Evolutionary conservation across 495 filamentous ascomycete genomes (phyloP).

Genomic region (Hypoxylon rickii): DNA sequence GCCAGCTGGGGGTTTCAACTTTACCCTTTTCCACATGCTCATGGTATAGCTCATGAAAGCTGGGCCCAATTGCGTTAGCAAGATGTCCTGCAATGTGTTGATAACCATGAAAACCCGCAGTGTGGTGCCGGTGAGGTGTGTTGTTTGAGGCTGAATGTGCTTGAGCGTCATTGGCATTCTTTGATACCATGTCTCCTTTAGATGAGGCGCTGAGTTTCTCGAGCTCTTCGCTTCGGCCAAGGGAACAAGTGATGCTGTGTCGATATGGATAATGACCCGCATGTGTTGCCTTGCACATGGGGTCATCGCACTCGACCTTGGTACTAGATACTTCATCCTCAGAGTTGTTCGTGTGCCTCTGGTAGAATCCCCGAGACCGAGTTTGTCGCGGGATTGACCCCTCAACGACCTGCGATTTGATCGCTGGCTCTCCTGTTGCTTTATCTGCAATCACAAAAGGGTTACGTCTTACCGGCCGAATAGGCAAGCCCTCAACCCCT

Average conservation of each 20-base stretch:
- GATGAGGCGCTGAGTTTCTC: constrained; percentile 19
- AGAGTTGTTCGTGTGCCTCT: neutral
- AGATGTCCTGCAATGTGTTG: constrained; percentile 14
- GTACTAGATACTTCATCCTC: constrained; percentile 2
- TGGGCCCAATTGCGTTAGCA: neutral
- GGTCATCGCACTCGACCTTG: constrained; percentile 34
- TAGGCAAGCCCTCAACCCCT: neutral
- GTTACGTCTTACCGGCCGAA: constrained; percentile 7
- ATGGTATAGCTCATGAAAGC: neutral
- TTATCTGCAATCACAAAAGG: constrained; percentile 14
- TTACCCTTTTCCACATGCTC: neutral
- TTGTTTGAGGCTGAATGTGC: neutral
- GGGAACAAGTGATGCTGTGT: constrained; percentile 34
- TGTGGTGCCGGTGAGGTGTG: constrained; percentile 1
- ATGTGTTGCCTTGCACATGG: constrained; percentile 40
- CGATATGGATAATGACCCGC: constrained; percentile 40
- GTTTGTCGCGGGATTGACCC: constrained; percentile 1
- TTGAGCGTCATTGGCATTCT: neutral
- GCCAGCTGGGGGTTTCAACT: neutral
- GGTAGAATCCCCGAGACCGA: neutral
- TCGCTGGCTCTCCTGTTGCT: neutral
- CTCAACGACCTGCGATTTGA: neutral
- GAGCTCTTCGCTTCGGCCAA: constrained; percentile 30
- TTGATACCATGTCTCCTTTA: neutral
- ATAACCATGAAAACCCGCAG: constrained; percentile 9